phyloP scores from a whole-genome alignment of 257 asterid species.

The Ballota nigra region DNA sequence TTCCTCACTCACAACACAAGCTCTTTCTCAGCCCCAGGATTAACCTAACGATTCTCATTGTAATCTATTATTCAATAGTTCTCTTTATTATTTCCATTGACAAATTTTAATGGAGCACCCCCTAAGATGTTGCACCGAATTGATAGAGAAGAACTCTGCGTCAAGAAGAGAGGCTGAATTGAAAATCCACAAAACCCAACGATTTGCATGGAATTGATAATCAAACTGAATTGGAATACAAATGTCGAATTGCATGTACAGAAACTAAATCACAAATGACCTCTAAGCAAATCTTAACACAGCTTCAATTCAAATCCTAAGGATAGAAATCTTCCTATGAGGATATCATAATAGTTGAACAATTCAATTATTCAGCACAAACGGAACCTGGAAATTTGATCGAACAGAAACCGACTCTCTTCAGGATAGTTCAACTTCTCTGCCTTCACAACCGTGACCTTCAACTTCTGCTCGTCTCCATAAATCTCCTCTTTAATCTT shows the following conservation, averaged over 20 bases:
- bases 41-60: too few relatives aligned
- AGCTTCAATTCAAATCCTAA: constrained; percentile 5
- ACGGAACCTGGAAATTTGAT: constrained; percentile 37
- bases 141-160: too few relatives aligned
- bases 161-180: too few relatives aligned
- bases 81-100: too few relatives aligned
- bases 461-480: constrained; percentile 87
- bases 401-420: constrained; percentile 59
- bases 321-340: constrained; percentile 12
- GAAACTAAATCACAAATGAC: constrained; percentile 10
- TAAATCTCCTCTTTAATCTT: constrained; percentile 84
- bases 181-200: not conserved
- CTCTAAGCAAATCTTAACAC: constrained; percentile 4
- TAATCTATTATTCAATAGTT: too few relatives aligned
- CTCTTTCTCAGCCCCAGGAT: too few relatives aligned
- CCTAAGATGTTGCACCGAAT: too few relatives aligned
- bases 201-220: too few relatives aligned
- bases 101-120: too few relatives aligned
- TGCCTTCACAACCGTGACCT: constrained; percentile 79
- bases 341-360: not conserved
- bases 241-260: constrained; percentile 16
- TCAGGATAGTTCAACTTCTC: constrained; percentile 65
- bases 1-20: too few relatives aligned
- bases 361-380: constrained; percentile 15
- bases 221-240: constrained; percentile 4